Conservation (phyloP, 176 grass and related monocot species). For the Oryza punctata region DNA sequence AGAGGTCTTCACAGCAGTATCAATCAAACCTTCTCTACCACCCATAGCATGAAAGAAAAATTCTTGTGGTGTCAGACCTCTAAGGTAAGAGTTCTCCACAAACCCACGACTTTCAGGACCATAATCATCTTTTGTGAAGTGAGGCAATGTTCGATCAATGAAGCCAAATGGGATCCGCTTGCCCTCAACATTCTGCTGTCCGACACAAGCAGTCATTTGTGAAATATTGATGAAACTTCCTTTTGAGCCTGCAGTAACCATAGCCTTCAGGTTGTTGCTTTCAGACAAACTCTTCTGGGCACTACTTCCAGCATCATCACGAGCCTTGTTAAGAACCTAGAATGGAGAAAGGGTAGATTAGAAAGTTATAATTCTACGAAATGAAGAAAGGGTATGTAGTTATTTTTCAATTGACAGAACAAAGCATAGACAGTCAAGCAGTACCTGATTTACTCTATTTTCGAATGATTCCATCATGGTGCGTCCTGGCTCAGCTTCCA, state of each 20-base stretch:
- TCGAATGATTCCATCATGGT: slow-evolving; percentile 99
- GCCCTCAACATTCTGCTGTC: slow-evolving; percentile 96
- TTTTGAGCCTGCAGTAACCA: slow-evolving; percentile 97
- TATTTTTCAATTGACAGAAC: slow-evolving; percentile 12
- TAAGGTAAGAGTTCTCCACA: slow-evolving; percentile 98
- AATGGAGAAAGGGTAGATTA: slow-evolving; percentile 24
- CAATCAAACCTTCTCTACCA: slow-evolving; percentile 87
- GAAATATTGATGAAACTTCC: slow-evolving; percentile 98
- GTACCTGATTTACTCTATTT: slow-evolving; percentile 96
- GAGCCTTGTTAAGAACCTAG: slow-evolving; percentile 95
- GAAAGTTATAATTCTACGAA: slow-evolving; percentile 5
- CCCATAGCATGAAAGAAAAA: slow-evolving; percentile 95
- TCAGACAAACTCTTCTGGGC: slow-evolving; percentile 98
- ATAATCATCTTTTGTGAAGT: slow-evolving; percentile 92
- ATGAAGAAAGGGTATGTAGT: slow-evolving; percentile 17
- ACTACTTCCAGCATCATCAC: slow-evolving; percentile 98
- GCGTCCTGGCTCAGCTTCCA: slow-evolving; percentile 93
- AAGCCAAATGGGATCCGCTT: slow-evolving; percentile 99
- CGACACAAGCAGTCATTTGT: slow-evolving; percentile 99
- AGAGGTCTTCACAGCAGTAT: slow-evolving; percentile 91
- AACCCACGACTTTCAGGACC: slow-evolving; percentile 97
- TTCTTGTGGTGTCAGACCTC: slow-evolving; percentile 91
- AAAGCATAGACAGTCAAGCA: slow-evolving; percentile 20
- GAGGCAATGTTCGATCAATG: slow-evolving; percentile 79
- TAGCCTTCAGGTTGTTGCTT: slow-evolving; percentile 98